Evolutionary conservation across 2,329 filamentous ascomycete genomes (phyloP).

Genomic region (Neonectria neomacrospora): DNA sequence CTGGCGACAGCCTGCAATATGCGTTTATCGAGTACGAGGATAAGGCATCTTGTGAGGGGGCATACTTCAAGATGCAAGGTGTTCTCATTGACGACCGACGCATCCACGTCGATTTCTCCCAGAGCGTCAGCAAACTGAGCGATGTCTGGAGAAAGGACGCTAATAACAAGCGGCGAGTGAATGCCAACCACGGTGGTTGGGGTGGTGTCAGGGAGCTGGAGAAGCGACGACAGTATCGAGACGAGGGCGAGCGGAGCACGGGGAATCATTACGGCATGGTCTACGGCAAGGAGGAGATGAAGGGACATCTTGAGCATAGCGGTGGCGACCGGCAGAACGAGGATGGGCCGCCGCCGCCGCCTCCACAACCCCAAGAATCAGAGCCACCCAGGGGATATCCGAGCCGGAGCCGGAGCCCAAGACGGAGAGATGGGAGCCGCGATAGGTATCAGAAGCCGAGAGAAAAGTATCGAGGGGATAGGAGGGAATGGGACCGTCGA

Average conservation of each 20-base stretch:
- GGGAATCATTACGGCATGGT: constrained; percentile 78
- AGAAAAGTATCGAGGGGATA: constrained; percentile 42
- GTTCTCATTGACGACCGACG: constrained; percentile 96
- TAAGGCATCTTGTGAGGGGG: constrained; percentile 90
- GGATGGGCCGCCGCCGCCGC: constrained; percentile 21
- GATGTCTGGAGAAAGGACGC: constrained; percentile 89
- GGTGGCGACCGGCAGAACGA: constrained; percentile 43
- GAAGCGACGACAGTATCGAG: constrained; percentile 89
- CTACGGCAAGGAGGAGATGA: constrained; percentile 78
- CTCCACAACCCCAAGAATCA: constrained; percentile 19
- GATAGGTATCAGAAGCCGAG: constrained; percentile 41
- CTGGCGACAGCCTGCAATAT: constrained; percentile 95
- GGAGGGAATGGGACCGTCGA: constrained; percentile 42
- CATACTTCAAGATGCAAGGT: constrained; percentile 99
- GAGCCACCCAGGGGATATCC: constrained; percentile 20
- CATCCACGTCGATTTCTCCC: constrained; percentile 98
- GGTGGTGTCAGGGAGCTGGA: constrained; percentile 90
- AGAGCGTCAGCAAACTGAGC: constrained; percentile 89
- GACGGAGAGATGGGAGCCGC: constrained; percentile 41
- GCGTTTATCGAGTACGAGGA: constrained; percentile 97
- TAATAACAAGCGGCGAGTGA: constrained; percentile 78
- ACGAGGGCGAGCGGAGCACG: constrained; percentile 62
- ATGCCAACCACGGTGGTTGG: constrained; percentile 77
- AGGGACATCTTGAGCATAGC: constrained; percentile 59
- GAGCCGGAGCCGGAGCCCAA: constrained; percentile 37